These are phyloP conservation scores for Phytophthora fragariaefolia DNA, from an alignment of 352 stramenopile genomes.

Conservation along the genomic window DNA sequence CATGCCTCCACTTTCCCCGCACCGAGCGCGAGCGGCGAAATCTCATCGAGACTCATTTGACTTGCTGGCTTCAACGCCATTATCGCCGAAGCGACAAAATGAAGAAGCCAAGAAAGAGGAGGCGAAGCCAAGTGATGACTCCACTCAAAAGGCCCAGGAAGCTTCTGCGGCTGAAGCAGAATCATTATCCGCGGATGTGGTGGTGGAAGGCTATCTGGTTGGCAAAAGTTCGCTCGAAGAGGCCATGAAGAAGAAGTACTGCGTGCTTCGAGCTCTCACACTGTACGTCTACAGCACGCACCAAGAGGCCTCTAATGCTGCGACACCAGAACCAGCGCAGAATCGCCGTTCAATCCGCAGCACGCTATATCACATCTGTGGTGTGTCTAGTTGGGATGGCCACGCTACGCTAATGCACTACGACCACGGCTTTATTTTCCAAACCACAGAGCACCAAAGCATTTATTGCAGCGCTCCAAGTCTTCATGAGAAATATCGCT, in stretches of 20 bases:
- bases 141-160: not conserved
- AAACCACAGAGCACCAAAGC: constrained; percentile 56
- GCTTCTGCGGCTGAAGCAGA: not conserved
- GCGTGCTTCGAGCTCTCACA: constrained; percentile 49
- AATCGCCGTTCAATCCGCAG: not conserved
- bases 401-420: constrained; percentile 71
- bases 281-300: constrained; percentile 55
- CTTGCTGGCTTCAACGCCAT: constrained; percentile 38
- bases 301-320: constrained; percentile 30
- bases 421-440: constrained; percentile 74
- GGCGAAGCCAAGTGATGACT: not conserved
- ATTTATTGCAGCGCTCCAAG: constrained; percentile 74
- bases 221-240: constrained; percentile 47
- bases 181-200: constrained; percentile 16
- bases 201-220: constrained; percentile 67
- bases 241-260: constrained; percentile 73
- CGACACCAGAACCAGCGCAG: not conserved
- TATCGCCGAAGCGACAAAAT: constrained; percentile 27
- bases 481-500: constrained; percentile 68
- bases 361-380: constrained; percentile 39
- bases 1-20: constrained; percentile 78
- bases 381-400: constrained; percentile 71
- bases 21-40: constrained; percentile 71
- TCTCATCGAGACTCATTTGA: constrained; percentile 76
- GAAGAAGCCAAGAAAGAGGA: constrained; percentile 17